phyloP scores from a whole-genome alignment of 2,329 filamentous ascomycete species.

The Pseudogymnoascus sp. region DNA sequence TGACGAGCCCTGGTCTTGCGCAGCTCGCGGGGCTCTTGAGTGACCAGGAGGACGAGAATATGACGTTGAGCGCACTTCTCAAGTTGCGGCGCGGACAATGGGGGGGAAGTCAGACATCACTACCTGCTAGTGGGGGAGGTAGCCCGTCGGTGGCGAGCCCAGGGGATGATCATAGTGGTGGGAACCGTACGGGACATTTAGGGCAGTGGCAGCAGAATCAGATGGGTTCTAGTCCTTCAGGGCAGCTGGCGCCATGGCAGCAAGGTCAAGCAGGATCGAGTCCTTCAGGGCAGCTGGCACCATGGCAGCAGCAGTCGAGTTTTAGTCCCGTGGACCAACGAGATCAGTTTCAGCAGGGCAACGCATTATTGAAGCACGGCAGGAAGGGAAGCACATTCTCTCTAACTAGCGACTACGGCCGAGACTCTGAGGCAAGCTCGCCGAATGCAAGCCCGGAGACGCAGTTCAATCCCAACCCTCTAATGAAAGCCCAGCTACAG shows the following conservation, averaged over 20 bases:
- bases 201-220: neutral
- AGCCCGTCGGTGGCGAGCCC: constrained; percentile 22
- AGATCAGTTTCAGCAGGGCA: neutral
- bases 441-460: constrained; percentile 2
- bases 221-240: constrained; percentile 17
- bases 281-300: neutral
- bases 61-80: constrained; percentile 61
- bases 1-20: constrained; percentile 65
- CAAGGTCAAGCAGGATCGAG: constrained; percentile 7
- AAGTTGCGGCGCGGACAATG: constrained; percentile 67
- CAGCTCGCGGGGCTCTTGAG: constrained; percentile 59
- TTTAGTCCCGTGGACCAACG: neutral
- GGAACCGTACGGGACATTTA: neutral
- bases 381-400: constrained; percentile 5
- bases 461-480: neutral
- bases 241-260: constrained; percentile 19
- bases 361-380: neutral
- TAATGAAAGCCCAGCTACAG: neutral
- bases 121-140: constrained; percentile 36
- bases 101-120: constrained; percentile 70
- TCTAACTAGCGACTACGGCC: neutral
- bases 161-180: constrained; percentile 18
- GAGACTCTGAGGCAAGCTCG: constrained; percentile 6
- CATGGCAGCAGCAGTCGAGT: neutral
- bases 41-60: constrained; percentile 47